Evolutionary conservation across 1,284 basidiomycete species (phyloP).

Genomic region (Hymenochaete sp.): DNA sequence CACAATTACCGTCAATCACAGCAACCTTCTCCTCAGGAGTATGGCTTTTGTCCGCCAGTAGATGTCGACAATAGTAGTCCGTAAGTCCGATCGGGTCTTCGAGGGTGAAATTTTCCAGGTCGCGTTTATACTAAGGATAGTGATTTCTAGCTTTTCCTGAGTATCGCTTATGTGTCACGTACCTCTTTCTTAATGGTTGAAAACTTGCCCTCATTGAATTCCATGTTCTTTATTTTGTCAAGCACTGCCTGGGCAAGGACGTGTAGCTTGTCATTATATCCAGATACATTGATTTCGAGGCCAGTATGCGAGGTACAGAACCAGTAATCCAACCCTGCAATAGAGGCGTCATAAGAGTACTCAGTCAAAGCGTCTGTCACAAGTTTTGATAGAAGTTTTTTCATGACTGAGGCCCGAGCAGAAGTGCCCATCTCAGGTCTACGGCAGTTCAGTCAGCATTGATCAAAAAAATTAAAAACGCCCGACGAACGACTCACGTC

Average conservation of each 20-base stretch:
- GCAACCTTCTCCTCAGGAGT: conserved; percentile 73
- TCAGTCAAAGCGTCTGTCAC: conserved; percentile 87
- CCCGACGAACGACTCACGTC: conserved; percentile 41
- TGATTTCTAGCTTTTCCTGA: too few relatives aligned
- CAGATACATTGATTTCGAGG: conserved; percentile 63
- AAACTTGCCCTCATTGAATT: conserved; percentile 67
- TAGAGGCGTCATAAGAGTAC: conserved; percentile 87
- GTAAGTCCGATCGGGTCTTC: conserved; percentile 79
- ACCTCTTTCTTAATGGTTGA: conserved; percentile 83
- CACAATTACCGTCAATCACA: conserved; percentile 63
- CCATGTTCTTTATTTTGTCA: conserved; percentile 60
- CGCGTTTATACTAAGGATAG: conserved; percentile 59
- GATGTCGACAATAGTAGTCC: conserved; percentile 69
- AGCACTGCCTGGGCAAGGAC: conserved; percentile 74
- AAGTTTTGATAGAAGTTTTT: conserved; percentile 80
- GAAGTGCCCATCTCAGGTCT: conserved; percentile 50
- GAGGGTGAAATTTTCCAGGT: conserved; percentile 84
- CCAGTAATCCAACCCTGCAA: conserved; percentile 82
- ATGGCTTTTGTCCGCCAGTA: conserved; percentile 69
- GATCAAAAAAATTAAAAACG: conserved; percentile 1
- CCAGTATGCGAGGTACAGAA: conserved; percentile 63
- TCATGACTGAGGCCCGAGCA: conserved; percentile 51
- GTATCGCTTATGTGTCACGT: too few relatives aligned
- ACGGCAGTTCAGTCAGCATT: conserved; percentile 7
- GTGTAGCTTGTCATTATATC: conserved; percentile 93